These are phyloP conservation scores for Ascochyta fabae DNA, from an alignment of 2,329 filamentous ascomycete species.

Conservation along the genomic window DNA sequence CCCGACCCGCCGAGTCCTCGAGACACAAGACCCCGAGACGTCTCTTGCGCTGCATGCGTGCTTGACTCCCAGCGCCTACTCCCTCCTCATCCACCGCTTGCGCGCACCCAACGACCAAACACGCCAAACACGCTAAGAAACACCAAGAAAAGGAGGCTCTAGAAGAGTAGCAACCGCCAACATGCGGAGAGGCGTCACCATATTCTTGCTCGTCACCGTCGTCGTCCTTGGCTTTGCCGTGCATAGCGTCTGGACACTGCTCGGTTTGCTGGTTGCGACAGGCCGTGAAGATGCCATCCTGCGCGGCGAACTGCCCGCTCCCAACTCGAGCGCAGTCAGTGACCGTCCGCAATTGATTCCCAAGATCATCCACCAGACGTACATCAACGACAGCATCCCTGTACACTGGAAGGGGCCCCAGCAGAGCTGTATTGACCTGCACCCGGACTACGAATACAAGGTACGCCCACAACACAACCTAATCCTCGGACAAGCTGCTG, in stretches of 20 bases:
- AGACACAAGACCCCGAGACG: slow-evolving; percentile 19
- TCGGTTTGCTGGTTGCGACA: slow-evolving; percentile 72
- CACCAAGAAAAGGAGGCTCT: slow-evolving; percentile 31
- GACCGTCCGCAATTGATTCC: slow-evolving; percentile 68
- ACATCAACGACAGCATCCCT: slow-evolving; percentile 73
- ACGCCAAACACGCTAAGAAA: neutral
- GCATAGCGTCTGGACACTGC: slow-evolving; percentile 72
- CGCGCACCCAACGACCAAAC: neutral
- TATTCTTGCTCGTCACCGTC: slow-evolving; percentile 71
- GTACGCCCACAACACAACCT: slow-evolving; percentile 47
- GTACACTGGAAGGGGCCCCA: slow-evolving; percentile 70
- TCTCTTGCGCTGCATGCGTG: slow-evolving; percentile 17
- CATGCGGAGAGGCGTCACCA: slow-evolving; percentile 66
- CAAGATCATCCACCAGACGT: slow-evolving; percentile 80
- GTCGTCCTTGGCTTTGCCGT: slow-evolving; percentile 69
- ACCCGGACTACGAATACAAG: slow-evolving; percentile 77
- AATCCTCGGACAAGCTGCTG: slow-evolving; percentile 6
- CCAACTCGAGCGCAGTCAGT: slow-evolving; percentile 66
- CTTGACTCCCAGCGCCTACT: slow-evolving; percentile 13
- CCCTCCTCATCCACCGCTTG: slow-evolving; percentile 1
- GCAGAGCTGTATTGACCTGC: slow-evolving; percentile 69
- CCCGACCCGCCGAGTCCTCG: slow-evolving; percentile 11
- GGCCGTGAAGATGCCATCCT: slow-evolving; percentile 71
- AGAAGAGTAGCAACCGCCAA: slow-evolving; percentile 33
- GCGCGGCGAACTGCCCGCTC: slow-evolving; percentile 69